Percentiles rank a stretch among this genome's conserved stretches.
Conservation (phyloP, 352 stramenopile genomes). For the Globisporangium nodosum region DNA sequence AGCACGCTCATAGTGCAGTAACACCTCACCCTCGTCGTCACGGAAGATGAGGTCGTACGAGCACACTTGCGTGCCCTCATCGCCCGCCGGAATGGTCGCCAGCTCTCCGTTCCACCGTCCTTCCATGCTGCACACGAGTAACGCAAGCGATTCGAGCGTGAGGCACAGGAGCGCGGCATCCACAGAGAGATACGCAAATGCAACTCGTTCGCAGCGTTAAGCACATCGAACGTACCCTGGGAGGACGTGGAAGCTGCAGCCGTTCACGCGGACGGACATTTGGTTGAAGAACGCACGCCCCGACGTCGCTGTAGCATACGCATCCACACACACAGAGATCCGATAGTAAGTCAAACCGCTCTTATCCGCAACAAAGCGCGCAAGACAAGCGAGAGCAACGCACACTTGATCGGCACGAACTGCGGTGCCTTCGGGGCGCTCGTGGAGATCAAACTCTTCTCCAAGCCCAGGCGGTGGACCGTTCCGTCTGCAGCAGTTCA, state of each 20-base stretch:
- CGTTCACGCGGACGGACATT: conserved; percentile 79
- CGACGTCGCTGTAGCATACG: conserved; percentile 10
- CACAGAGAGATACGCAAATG: too few species aligned
- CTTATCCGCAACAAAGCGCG: not conserved
- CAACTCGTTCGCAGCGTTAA: not conserved
- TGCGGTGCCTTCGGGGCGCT: conserved; percentile 39
- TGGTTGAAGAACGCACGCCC: conserved; percentile 84
- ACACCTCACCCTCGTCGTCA: conserved; percentile 57
- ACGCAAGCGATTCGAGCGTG: not conserved
- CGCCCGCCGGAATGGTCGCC: conserved; percentile 55
- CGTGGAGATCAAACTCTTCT: conserved; percentile 81
- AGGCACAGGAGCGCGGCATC: not conserved
- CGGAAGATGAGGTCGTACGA: conserved; percentile 82
- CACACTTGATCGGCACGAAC: conserved; percentile 54
- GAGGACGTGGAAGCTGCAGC: conserved; percentile 81
- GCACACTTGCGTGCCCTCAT: conserved; percentile 82
- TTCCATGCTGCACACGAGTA: conserved; percentile 45
- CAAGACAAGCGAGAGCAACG: not conserved
- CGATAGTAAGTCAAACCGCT: not conserved
- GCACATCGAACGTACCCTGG: conserved; percentile 27
- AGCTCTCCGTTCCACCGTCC: conserved; percentile 85
- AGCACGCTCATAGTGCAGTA: not conserved
- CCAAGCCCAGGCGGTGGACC: conserved; percentile 72
- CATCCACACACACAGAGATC: not conserved
- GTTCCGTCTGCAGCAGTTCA: conserved; percentile 44